These are phyloP conservation scores for Allium cepa DNA, from an alignment of 106 monocot species.

Conservation along the genomic window DNA sequence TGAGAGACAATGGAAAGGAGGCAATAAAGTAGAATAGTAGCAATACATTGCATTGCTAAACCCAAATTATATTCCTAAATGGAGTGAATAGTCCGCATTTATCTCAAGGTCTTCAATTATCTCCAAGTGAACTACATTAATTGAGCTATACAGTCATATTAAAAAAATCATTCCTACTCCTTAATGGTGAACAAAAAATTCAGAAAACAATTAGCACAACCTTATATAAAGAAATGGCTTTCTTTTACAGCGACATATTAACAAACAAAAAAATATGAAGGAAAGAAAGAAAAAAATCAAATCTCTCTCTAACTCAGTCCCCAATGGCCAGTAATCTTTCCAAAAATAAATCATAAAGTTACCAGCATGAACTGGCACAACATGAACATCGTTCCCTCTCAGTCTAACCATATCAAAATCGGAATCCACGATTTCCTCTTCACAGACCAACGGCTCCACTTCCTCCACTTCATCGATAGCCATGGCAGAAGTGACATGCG, in stretches of 20 bases:
- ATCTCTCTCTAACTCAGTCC: not conserved
- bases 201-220: not conserved
- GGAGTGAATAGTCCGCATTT: no score
- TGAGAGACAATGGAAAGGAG: no score
- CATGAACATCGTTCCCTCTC: conserved; percentile 57
- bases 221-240: not conserved
- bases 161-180: not conserved
- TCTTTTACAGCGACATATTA: not conserved
- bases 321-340: not conserved
- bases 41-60: no score
- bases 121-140: no score
- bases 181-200: not conserved
- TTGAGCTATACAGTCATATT: no score
- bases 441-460: conserved; percentile 15
- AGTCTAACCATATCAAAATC: conserved; percentile 72
- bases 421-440: conserved; percentile 50
- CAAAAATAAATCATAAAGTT: conserved; percentile 10
- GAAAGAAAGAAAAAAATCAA: not conserved
- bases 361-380: conserved; percentile 82
- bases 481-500: not conserved
- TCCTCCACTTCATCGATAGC: conserved; percentile 11
- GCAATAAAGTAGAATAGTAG: no score
- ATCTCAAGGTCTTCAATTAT: no score
- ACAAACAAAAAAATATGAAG: not conserved
- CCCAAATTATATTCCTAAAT: no score